These are phyloP conservation scores for Microdochium paspali DNA, from an alignment of 2,329 filamentous ascomycete genomes.

Conservation along the genomic window DNA sequence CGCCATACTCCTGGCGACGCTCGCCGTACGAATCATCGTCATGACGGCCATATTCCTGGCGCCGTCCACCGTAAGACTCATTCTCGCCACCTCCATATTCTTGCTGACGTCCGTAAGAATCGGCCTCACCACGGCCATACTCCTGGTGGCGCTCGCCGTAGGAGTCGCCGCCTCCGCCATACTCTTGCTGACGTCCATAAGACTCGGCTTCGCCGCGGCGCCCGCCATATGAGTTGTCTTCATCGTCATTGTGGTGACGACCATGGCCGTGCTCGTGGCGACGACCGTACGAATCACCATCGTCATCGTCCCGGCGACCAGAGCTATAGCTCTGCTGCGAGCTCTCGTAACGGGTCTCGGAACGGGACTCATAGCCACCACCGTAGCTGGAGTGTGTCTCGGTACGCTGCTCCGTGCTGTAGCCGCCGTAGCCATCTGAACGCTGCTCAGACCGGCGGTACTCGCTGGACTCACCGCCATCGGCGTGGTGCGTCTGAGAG, in stretches of 20 bases:
- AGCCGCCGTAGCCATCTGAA: conserved; percentile 31
- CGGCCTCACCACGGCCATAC: conserved; percentile 3
- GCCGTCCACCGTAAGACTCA: conserved; percentile 12
- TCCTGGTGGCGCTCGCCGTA: conserved; percentile 6
- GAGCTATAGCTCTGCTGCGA: conserved; percentile 20
- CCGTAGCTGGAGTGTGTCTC: conserved; percentile 44
- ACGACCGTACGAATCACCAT: conserved; percentile 14
- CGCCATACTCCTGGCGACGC: background rate
- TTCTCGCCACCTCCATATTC: conserved; percentile 5
- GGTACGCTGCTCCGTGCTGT: conserved; percentile 49
- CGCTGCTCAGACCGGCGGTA: conserved; percentile 55
- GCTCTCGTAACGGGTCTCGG: conserved; percentile 39
- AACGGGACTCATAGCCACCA: conserved; percentile 49
- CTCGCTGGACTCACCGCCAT: conserved; percentile 47
- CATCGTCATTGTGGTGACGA: conserved; percentile 4
- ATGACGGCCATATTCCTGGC: conserved; percentile 9
- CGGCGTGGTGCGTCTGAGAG: conserved; percentile 45
- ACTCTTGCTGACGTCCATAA: background rate
- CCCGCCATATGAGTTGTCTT: conserved; percentile 8
- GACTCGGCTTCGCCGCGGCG: conserved; percentile 4
- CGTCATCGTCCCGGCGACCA: conserved; percentile 13
- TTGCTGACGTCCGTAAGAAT: background rate
- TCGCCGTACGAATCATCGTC: conserved; percentile 10
- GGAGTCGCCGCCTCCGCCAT: conserved; percentile 11
- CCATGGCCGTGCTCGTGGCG: conserved; percentile 15